These are phyloP conservation scores for Dalbergia oliveri DNA, from an alignment of 306 rosid genomes.

Conservation along the genomic window DNA sequence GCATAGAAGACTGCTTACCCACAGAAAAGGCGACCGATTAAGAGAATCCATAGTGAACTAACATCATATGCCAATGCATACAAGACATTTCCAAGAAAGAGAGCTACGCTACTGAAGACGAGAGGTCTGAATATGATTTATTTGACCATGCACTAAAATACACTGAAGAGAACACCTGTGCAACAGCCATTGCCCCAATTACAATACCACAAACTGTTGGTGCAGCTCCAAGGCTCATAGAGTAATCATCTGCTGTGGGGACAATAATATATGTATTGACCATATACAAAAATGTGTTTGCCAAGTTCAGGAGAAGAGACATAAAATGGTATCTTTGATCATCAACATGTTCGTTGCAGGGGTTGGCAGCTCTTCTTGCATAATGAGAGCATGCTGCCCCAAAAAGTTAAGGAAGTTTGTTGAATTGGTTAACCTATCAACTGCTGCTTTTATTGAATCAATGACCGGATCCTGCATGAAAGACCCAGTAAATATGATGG, in stretches of 20 bases:
- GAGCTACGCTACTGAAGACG: constrained; percentile 89
- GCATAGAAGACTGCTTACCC: constrained; percentile 76
- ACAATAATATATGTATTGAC: constrained; percentile 97
- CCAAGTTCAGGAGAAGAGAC: constrained; percentile 92
- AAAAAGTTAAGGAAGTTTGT: constrained; percentile 93
- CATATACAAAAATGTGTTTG: constrained; percentile 94
- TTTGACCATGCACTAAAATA: constrained; percentile 99
- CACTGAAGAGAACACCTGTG: constrained; percentile 96
- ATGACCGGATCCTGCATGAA: constrained; percentile 90
- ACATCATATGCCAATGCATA: constrained; percentile 93
- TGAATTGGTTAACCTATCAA: constrained; percentile 85
- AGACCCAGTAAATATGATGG: constrained; percentile 41
- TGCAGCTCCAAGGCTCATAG: constrained; percentile 95
- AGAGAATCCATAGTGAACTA: constrained; percentile 87
- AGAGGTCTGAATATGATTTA: constrained; percentile 93
- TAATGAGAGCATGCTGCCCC: constrained; percentile 97
- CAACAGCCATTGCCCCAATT: constrained; percentile 99
- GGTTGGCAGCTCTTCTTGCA: constrained; percentile 89
- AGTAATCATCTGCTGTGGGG: constrained; percentile 99
- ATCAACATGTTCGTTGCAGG: constrained; percentile 69
- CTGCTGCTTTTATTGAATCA: constrained; percentile 86
- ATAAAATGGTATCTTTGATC: constrained; percentile 81
- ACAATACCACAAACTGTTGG: constrained; percentile 98
- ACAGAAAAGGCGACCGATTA: constrained; percentile 93
- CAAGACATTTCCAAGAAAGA: constrained; percentile 77